Evolutionary conservation across 2,329 filamentous ascomycete species (phyloP).

Genomic region (Aspergillus carbonarius): DNA sequence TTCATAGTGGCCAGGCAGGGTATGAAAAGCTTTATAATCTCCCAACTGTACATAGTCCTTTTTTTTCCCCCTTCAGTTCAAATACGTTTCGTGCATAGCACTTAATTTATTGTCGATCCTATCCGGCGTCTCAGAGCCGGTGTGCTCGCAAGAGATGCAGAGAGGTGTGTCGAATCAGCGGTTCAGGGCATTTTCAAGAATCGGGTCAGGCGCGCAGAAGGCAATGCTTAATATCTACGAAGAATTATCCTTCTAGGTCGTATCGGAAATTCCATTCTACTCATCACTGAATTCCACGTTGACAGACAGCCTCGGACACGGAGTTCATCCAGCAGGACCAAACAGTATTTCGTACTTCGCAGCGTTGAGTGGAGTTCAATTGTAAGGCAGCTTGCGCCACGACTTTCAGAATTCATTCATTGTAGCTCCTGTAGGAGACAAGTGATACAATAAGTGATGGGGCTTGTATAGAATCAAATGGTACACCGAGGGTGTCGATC

Average conservation of each 20-base stretch:
- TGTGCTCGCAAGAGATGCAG: too few relatives aligned
- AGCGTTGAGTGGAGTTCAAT: constrained; percentile 50
- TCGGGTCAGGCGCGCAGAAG: constrained; percentile 48
- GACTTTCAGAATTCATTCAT: constrained; percentile 58
- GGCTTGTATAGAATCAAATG: constrained; percentile 30
- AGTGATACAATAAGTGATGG: constrained; percentile 32
- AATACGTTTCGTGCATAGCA: too few relatives aligned
- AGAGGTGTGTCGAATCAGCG: too few relatives aligned
- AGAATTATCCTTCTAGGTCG: constrained; percentile 44
- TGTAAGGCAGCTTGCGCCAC: constrained; percentile 58
- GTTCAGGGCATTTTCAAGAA: constrained; percentile 24
- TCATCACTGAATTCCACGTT: constrained; percentile 61
- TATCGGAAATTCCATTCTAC: constrained; percentile 54
- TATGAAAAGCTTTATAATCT: too few relatives aligned
- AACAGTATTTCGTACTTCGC: constrained; percentile 59
- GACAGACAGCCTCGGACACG: constrained; percentile 50
- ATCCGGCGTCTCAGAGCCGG: too few relatives aligned
- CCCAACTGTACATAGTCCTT: too few relatives aligned
- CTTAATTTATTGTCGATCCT: too few relatives aligned
- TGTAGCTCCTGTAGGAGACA: constrained; percentile 51
- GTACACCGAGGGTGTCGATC: constrained; percentile 28
- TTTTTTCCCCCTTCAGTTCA: too few relatives aligned
- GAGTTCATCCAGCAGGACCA: constrained; percentile 42
- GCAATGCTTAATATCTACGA: constrained; percentile 54
- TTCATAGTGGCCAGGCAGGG: too few relatives aligned